phyloP scores from a whole-genome alignment of 257 asterid genomes.

The Nicotiana undulata region DNA sequence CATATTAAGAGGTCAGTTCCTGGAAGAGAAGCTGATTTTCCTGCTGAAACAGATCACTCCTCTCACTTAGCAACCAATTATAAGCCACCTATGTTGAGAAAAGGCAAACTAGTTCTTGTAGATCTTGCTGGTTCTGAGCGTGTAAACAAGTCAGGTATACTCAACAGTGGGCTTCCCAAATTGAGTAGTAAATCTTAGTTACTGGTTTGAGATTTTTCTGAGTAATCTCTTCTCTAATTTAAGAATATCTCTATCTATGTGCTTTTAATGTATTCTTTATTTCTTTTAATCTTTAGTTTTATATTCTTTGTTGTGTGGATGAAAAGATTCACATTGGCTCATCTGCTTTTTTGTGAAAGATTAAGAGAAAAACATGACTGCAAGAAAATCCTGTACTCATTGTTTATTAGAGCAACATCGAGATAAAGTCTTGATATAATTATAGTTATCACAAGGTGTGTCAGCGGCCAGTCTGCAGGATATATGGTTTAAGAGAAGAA shows the following conservation, averaged over 20 bases:
- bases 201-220: background rate
- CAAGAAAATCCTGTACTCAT: background rate
- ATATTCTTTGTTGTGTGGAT: background rate
- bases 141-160: conserved; percentile 84
- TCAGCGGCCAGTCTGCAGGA: background rate
- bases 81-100: conserved; percentile 79
- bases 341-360: background rate
- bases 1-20: conserved; percentile 74
- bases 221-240: background rate
- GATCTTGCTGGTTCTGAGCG: conserved; percentile 99
- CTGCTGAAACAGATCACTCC: conserved; percentile 46
- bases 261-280: background rate
- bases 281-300: background rate
- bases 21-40: conserved; percentile 50
- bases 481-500: background rate
- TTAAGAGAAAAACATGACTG: background rate
- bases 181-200: background rate
- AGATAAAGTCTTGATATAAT: background rate
- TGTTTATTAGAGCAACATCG: background rate
- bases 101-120: conserved; percentile 87
- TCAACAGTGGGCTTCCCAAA: conserved; percentile 3
- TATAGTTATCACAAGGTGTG: background rate
- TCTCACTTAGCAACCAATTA: conserved; percentile 51
- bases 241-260: background rate
- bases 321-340: background rate